A percentile compares a stretch with the other conserved stretches of the same genome.
Evolutionary conservation across 2,329 filamentous ascomycete genomes (phyloP).

Genomic region (Diaporthe sp.): DNA sequence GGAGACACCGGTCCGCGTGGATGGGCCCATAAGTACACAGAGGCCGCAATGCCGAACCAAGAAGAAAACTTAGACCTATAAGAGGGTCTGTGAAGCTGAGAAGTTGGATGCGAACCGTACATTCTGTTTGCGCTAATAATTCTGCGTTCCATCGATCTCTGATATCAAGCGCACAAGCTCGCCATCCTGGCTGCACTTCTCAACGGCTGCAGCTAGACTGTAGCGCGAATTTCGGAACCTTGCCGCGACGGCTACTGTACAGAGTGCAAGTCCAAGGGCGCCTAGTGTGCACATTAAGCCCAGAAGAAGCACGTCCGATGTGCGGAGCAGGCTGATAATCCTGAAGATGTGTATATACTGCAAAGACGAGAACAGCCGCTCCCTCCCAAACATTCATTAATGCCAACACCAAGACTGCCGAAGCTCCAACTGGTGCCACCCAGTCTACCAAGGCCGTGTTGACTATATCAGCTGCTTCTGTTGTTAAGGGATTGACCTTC

Average conservation of each 20-base stretch:
- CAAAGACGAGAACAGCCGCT: not conserved
- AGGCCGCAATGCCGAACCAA: not conserved
- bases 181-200: not conserved
- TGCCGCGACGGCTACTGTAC: not conserved
- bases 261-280: not conserved
- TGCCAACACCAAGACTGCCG: not conserved
- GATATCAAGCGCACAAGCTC: not conserved
- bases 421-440: not conserved
- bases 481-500: not conserved
- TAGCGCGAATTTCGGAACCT: slow-evolving; percentile 9
- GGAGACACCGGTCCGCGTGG: not conserved
- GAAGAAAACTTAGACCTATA: too few relatives aligned
- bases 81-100: too few relatives aligned
- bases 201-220: slow-evolving; percentile 15
- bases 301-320: too few relatives aligned
- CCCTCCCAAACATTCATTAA: not conserved
- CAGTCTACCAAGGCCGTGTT: not conserved
- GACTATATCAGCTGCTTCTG: not conserved
- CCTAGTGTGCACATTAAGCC: too few relatives aligned
- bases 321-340: too few relatives aligned
- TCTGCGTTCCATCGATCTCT: not conserved
- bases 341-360: too few relatives aligned
- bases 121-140: not conserved
- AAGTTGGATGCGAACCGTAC: not conserved
- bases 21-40: not conserved